These are phyloP conservation scores for Serendipita sp. DNA, from an alignment of 768 basidiomycete genomes.

Conservation along the genomic window DNA sequence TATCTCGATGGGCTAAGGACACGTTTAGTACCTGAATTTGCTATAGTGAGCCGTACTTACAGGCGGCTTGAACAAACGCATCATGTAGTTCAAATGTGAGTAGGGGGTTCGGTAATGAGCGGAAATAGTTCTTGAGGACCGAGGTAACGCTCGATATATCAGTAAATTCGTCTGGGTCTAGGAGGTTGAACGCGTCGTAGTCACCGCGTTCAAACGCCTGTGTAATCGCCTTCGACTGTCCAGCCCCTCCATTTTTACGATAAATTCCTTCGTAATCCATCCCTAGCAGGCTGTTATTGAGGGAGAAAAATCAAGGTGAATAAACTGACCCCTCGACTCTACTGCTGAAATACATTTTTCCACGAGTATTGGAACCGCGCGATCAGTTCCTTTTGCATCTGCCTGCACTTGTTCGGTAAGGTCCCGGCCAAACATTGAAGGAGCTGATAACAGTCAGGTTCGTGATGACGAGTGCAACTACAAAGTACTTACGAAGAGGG, in stretches of 20 bases:
- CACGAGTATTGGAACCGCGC: constrained; percentile 67
- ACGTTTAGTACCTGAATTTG: neutral
- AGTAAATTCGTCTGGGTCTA: constrained; percentile 79
- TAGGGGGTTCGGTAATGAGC: constrained; percentile 78
- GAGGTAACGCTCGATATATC: constrained; percentile 95
- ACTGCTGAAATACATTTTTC: constrained; percentile 95
- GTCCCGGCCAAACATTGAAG: constrained; percentile 87
- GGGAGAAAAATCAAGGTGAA: neutral
- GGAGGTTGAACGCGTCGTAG: constrained; percentile 75
- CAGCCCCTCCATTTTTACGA: constrained; percentile 87
- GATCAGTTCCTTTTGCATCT: constrained; percentile 38
- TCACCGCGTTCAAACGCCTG: constrained; percentile 89
- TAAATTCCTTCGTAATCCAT: constrained; percentile 97
- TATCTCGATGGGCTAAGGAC: constrained; percentile 35
- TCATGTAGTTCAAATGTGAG: constrained; percentile 85
- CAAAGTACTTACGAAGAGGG: constrained; percentile 19
- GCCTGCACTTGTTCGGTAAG: constrained; percentile 67
- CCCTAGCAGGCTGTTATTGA: constrained; percentile 27
- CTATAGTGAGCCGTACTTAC: constrained; percentile 19
- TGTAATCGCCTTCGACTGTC: constrained; percentile 83
- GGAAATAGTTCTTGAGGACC: constrained; percentile 92
- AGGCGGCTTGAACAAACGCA: constrained; percentile 64
- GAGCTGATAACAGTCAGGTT: constrained; percentile 27
- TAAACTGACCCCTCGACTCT: constrained; percentile 57
- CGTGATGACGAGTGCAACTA: neutral